phyloP scores from a whole-genome alignment of 2,329 filamentous ascomycete species.

The Ceratocystis variospora region DNA sequence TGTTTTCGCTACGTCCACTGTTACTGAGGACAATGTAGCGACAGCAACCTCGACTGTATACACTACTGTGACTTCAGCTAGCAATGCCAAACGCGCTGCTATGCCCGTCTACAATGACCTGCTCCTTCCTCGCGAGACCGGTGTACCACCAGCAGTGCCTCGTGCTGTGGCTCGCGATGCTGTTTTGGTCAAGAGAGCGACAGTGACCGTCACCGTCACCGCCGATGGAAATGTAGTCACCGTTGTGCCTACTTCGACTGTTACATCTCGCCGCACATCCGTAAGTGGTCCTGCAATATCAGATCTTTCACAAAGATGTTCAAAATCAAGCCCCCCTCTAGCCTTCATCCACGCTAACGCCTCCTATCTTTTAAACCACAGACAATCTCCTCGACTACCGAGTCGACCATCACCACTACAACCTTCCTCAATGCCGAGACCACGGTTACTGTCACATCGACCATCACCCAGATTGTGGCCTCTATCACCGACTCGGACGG shows the following conservation, averaged over 20 bases:
- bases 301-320: neutral
- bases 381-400: conserved; percentile 22
- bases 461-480: conserved; percentile 23
- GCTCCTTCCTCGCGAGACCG: conserved; percentile 23
- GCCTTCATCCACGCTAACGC: neutral
- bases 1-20: conserved; percentile 27
- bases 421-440: conserved; percentile 26
- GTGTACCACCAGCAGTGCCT: conserved; percentile 15
- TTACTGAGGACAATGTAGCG: conserved; percentile 27
- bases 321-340: neutral
- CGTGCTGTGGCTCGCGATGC: neutral
- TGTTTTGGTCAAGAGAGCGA: conserved; percentile 17
- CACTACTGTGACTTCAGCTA: conserved; percentile 25
- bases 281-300: neutral
- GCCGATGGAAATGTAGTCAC: conserved; percentile 23
- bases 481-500: conserved; percentile 26
- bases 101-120: conserved; percentile 20
- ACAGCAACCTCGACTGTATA: conserved; percentile 29
- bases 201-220: conserved; percentile 26
- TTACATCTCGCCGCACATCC: conserved; percentile 13
- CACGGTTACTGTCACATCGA: conserved; percentile 29
- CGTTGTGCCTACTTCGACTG: conserved; percentile 21
- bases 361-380: neutral
- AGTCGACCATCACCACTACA: conserved; percentile 21
- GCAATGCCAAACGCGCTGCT: conserved; percentile 26